Evolutionary conservation across 139 green algal species (phyloP).

Genomic region (Medakamo hakoo): DNA sequence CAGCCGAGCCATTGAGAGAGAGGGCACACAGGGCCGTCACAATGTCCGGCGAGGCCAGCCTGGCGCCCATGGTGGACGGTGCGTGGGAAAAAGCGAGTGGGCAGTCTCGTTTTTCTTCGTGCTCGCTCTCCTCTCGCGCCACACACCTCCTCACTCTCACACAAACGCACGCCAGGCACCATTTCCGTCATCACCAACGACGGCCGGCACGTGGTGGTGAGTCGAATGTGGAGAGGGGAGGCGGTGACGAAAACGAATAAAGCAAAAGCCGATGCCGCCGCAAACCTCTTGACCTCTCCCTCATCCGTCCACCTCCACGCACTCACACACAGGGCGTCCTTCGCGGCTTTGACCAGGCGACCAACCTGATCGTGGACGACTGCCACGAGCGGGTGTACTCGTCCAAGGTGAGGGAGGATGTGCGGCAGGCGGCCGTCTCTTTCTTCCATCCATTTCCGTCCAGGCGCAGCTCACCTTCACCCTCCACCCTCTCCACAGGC

Average conservation of each 20-base stretch:
- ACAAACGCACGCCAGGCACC: constrained; percentile 14
- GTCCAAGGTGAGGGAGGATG: too few species aligned
- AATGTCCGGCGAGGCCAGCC: background rate
- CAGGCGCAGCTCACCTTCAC: background rate
- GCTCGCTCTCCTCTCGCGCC: too few species aligned
- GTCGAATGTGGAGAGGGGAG: background rate
- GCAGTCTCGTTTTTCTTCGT: too few species aligned
- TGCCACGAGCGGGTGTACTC: constrained; percentile 83
- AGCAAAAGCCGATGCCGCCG: too few species aligned
- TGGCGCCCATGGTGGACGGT: background rate
- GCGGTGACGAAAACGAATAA: background rate
- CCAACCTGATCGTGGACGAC: constrained; percentile 87
- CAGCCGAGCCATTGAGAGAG: too few species aligned
- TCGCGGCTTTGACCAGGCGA: constrained; percentile 83
- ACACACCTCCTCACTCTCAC: background rate
- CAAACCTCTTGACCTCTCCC: too few species aligned
- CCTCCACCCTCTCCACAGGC: background rate
- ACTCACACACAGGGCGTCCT: constrained; percentile 46
- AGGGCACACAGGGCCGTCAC: too few species aligned
- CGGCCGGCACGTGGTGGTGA: constrained; percentile 64
- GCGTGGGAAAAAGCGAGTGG: background rate
- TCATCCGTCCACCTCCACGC: background rate
- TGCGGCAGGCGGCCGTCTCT: background rate
- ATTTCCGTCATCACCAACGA: constrained; percentile 78
- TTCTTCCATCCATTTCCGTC: background rate